Percentiles rank a stretch among this genome's conserved stretches.
These are phyloP conservation scores for Oryza meridionalis DNA, from an alignment of 176 grass and related monocot species.

Conservation along the genomic window DNA sequence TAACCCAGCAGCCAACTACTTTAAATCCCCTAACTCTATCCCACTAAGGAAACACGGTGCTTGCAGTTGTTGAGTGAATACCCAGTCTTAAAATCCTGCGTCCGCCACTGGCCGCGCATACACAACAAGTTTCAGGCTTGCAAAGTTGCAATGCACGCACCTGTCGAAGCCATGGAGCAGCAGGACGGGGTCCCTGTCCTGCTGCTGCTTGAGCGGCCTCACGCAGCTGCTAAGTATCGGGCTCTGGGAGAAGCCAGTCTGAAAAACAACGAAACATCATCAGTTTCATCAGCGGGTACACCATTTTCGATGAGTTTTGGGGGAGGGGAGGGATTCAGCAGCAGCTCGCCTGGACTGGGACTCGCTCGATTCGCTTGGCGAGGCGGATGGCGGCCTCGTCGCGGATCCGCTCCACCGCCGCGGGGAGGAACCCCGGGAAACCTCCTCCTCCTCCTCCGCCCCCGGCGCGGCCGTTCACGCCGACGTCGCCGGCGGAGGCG, in stretches of 20 bases:
- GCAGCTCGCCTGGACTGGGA: slow-evolving; percentile 68
- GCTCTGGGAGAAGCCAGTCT: slow-evolving; percentile 62
- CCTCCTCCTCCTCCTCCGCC: neutral
- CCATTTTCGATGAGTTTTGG: too few relatives aligned
- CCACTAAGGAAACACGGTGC: too few relatives aligned
- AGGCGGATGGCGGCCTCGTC: slow-evolving; percentile 59
- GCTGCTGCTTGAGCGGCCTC: slow-evolving; percentile 70
- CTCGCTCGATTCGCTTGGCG: slow-evolving; percentile 82
- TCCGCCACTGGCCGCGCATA: neutral
- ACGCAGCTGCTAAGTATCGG: slow-evolving; percentile 90
- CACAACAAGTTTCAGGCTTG: neutral
- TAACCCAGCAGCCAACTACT: too few relatives aligned
- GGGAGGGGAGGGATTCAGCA: neutral
- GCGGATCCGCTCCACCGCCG: slow-evolving; percentile 71
- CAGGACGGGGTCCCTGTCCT: slow-evolving; percentile 58
- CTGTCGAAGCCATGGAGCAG: slow-evolving; percentile 98
- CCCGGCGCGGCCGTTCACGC: neutral
- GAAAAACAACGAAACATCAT: slow-evolving; percentile 16
- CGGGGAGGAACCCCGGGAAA: slow-evolving; percentile 85
- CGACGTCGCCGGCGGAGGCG: slow-evolving; percentile 33
- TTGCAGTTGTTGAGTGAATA: too few relatives aligned
- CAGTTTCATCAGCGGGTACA: neutral
- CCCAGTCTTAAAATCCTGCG: too few relatives aligned
- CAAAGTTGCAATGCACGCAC: slow-evolving; percentile 30
- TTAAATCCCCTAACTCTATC: too few relatives aligned